These are phyloP conservation scores for Rhizoclosmatium globosum DNA, from an alignment of 192 early-diverging fungal species.

Conservation along the genomic window DNA sequence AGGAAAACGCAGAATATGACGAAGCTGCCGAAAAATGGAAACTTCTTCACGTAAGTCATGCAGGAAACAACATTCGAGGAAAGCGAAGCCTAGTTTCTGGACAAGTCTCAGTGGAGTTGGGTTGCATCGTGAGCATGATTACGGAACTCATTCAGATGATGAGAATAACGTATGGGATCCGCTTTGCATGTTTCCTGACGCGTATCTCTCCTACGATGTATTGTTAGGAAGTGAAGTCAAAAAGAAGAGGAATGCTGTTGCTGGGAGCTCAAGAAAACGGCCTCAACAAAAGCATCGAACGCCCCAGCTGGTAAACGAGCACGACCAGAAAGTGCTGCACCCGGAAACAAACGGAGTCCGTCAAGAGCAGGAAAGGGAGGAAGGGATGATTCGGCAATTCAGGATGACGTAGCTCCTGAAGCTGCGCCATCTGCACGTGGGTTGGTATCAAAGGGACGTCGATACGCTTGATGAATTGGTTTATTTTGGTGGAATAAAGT, in stretches of 20 bases:
- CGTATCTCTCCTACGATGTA: constrained; percentile 64
- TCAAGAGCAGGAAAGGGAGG: constrained; percentile 25
- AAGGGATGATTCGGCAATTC: not conserved
- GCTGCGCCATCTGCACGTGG: constrained; percentile 41
- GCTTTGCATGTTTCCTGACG: constrained; percentile 64
- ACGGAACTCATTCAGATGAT: constrained; percentile 35
- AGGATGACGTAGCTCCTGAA: constrained; percentile 15
- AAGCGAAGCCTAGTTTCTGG: constrained; percentile 58
- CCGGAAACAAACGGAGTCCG: constrained; percentile 28
- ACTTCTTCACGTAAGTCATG: constrained; percentile 61
- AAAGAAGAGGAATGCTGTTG: constrained; percentile 32
- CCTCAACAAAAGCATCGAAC: not conserved
- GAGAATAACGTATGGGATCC: constrained; percentile 61
- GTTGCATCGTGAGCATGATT: constrained; percentile 49
- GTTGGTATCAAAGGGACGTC: constrained; percentile 37
- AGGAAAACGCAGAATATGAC: constrained; percentile 64
- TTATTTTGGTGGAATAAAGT: too few relatives aligned
- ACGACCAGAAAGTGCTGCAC: constrained; percentile 38
- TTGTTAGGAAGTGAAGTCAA: constrained; percentile 39
- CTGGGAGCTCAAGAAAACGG: constrained; percentile 7
- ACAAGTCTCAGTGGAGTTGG: constrained; percentile 25
- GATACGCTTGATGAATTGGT: constrained; percentile 32
- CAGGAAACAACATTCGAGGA: constrained; percentile 68
- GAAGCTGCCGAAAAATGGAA: constrained; percentile 67
- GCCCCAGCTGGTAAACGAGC: constrained; percentile 12